These are phyloP conservation scores for Nadsonia starkeyi-henricii DNA, from an alignment of 1,139 yeast species.

Conservation along the genomic window DNA sequence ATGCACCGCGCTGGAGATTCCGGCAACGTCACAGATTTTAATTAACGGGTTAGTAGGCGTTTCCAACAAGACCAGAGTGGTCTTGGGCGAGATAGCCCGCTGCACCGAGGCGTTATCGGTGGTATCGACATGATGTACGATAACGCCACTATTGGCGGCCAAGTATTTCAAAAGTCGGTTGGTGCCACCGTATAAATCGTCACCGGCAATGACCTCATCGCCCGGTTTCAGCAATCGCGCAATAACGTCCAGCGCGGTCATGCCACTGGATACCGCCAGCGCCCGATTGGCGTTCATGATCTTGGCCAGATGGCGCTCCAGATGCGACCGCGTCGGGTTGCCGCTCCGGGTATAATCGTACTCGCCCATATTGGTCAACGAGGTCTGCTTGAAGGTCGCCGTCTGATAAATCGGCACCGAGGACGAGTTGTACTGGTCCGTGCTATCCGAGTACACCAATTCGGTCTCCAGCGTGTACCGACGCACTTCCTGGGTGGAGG, in stretches of 20 bases:
- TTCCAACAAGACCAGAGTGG: slow-evolving; percentile 69
- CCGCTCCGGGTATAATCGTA: slow-evolving; percentile 93
- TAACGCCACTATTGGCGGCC: slow-evolving; percentile 50
- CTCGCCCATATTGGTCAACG: slow-evolving; percentile 63
- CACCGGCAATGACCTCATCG: slow-evolving; percentile 82
- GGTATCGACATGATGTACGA: slow-evolving; percentile 70
- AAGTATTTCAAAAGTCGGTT: slow-evolving; percentile 70
- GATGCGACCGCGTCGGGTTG: slow-evolving; percentile 74
- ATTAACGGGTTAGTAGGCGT: slow-evolving; percentile 87
- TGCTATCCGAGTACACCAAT: slow-evolving; percentile 40
- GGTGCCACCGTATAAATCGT: slow-evolving; percentile 87
- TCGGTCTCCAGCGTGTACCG: slow-evolving; percentile 47
- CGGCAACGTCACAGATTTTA: slow-evolving; percentile 66
- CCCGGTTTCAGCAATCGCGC: slow-evolving; percentile 60
- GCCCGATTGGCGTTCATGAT: slow-evolving; percentile 64
- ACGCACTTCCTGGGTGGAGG: slow-evolving; percentile 19
- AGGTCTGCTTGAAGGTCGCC: slow-evolving; percentile 81
- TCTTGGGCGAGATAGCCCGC: slow-evolving; percentile 30
- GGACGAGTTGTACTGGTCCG: slow-evolving; percentile 69
- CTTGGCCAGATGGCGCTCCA: slow-evolving; percentile 63
- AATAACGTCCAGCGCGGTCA: slow-evolving; percentile 84
- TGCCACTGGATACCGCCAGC: slow-evolving; percentile 77
- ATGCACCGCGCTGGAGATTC: slow-evolving; percentile 55
- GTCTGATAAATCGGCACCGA: slow-evolving; percentile 84
- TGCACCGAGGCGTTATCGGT: slow-evolving; percentile 48